phyloP scores from a whole-genome alignment of 139 green algal genomes.

The Ettlia oleoabundans region DNA sequence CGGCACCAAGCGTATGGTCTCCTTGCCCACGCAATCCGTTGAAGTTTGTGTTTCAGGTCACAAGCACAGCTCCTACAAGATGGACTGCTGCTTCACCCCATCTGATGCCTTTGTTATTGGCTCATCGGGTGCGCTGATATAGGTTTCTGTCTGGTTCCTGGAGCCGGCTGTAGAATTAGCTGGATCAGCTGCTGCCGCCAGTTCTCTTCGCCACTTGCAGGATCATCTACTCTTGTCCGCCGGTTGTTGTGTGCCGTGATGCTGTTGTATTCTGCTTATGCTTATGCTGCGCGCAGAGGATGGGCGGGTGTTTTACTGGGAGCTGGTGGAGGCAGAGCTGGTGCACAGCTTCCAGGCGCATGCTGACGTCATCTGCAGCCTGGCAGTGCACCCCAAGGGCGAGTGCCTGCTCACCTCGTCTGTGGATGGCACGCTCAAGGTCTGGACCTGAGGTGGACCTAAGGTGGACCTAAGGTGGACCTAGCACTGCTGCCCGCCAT shows the following conservation, averaged over 20 bases:
- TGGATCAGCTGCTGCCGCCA: too few species aligned
- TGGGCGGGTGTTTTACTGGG: conserved; percentile 87
- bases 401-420: conserved; percentile 75
- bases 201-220: too few species aligned
- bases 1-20: background rate
- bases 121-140: conserved; percentile 63
- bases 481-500: too few species aligned
- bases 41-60: conserved; percentile 57
- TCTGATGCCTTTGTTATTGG: conserved; percentile 79
- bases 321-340: conserved; percentile 79
- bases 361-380: conserved; percentile 65
- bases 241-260: background rate
- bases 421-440: conserved; percentile 79
- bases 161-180: too few species aligned
- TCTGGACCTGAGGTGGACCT: conserved; percentile 64
- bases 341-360: conserved; percentile 77
- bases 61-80: conserved; percentile 65
- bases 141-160: too few species aligned
- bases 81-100: conserved; percentile 81
- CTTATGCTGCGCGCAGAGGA: conserved; percentile 41
- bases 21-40: background rate
- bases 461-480: too few species aligned
- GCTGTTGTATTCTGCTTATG: too few species aligned
- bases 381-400: conserved; percentile 79
- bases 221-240: too few species aligned